phyloP scores from a whole-genome alignment of 495 filamentous ascomycete species.

The Amphirosellinia nigrospora region DNA sequence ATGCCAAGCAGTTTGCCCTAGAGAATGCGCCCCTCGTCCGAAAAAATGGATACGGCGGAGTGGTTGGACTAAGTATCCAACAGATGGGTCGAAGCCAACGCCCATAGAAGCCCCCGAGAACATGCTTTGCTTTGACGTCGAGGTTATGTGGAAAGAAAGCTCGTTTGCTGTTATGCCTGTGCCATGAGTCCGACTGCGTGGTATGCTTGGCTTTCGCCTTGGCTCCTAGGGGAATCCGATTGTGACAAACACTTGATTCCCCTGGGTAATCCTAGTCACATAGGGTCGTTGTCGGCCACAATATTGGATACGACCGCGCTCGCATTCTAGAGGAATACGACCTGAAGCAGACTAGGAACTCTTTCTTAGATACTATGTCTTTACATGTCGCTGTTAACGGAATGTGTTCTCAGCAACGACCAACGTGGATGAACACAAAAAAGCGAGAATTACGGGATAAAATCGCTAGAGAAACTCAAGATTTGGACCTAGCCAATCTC shows the following conservation, averaged over 20 bases:
- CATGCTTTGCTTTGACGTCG: constrained; percentile 91
- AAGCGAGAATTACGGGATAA: constrained; percentile 83
- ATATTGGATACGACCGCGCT: constrained; percentile 94
- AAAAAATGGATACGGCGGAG: constrained; percentile 78
- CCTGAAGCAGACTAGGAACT: constrained; percentile 78
- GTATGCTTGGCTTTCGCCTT: constrained; percentile 98
- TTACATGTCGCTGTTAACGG: constrained; percentile 97
- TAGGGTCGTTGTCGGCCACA: constrained; percentile 88
- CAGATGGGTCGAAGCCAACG: constrained; percentile 69
- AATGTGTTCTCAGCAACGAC: constrained; percentile 96
- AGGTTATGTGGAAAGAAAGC: constrained; percentile 94
- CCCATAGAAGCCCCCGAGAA: constrained; percentile 77
- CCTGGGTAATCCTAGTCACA: constrained; percentile 72
- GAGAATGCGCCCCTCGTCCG: constrained; percentile 74
- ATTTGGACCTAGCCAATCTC: constrained; percentile 72
- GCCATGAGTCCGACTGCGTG: constrained; percentile 85
- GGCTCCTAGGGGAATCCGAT: constrained; percentile 85
- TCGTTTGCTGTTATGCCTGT: constrained; percentile 94
- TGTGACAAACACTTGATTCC: constrained; percentile 82
- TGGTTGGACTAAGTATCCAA: constrained; percentile 93
- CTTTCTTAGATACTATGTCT: constrained; percentile 97
- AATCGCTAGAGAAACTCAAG: constrained; percentile 71
- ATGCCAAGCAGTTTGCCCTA: constrained; percentile 74
- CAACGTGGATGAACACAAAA: constrained; percentile 96
- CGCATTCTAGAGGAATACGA: constrained; percentile 89